Conservation (phyloP, 768 basidiomycete genomes). For the Xerocomus brunneocitrinus region DNA sequence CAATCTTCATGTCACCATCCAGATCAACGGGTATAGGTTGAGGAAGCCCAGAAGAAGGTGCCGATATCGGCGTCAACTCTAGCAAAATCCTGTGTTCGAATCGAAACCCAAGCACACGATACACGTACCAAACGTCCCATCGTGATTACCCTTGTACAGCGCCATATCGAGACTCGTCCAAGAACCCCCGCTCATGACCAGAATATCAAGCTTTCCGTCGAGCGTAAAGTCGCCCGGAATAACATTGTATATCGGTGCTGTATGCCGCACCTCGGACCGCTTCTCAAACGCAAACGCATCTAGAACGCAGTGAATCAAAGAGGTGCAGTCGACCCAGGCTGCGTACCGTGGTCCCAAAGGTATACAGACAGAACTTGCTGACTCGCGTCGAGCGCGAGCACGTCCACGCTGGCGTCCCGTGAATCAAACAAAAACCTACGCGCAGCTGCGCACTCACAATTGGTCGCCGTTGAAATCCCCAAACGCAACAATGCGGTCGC, state of each 20-base stretch:
- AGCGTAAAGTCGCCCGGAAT: conserved; percentile 93
- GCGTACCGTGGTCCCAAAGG: conserved; percentile 77
- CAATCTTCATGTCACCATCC: conserved; percentile 85
- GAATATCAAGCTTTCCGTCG: conserved; percentile 84
- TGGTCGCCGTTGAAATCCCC: conserved; percentile 98
- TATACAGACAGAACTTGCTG: conserved; percentile 73
- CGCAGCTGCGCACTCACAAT: conserved; percentile 52
- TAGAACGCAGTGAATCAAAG: conserved; percentile 25
- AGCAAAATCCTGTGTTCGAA: background rate
- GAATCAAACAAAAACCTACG: background rate
- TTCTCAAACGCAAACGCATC: conserved; percentile 55
- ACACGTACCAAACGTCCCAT: conserved; percentile 62
- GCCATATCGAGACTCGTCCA: conserved; percentile 56
- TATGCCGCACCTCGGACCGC: conserved; percentile 50
- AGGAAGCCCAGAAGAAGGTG: conserved; percentile 60
- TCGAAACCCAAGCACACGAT: background rate
- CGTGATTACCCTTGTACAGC: conserved; percentile 61
- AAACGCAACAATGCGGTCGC: conserved; percentile 76
- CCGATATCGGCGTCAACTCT: conserved; percentile 38
- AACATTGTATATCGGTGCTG: conserved; percentile 64
- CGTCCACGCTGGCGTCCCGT: conserved; percentile 57
- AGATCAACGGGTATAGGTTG: conserved; percentile 88
- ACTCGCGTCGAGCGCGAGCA: conserved; percentile 70
- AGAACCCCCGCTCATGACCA: conserved; percentile 73
- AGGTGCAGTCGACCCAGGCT: background rate